These are phyloP conservation scores for Malassezia caprae DNA, from an alignment of 1,284 basidiomycete species.

Conservation along the genomic window DNA sequence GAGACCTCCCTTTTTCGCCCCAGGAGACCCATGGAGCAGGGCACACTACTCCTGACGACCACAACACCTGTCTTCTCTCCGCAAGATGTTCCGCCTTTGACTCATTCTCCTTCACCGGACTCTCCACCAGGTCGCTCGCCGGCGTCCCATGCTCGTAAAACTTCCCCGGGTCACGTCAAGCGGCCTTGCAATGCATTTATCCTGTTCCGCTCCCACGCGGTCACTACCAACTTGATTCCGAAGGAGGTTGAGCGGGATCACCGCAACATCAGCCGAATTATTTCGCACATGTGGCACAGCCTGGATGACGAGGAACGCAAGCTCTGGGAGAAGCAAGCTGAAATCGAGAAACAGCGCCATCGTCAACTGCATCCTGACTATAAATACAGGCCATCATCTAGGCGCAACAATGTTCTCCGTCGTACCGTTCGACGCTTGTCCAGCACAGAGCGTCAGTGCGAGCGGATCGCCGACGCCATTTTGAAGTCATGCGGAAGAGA, in stretches of 20 bases:
- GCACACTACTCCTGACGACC: neutral
- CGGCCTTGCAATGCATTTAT: slow-evolving; percentile 90
- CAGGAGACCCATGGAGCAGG: neutral
- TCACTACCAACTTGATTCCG: slow-evolving; percentile 64
- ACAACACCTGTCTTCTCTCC: neutral
- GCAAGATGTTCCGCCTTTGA: neutral
- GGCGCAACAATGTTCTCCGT: slow-evolving; percentile 18
- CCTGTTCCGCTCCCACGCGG: slow-evolving; percentile 80
- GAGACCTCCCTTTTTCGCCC: neutral
- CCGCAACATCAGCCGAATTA: slow-evolving; percentile 57
- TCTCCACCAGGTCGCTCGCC: slow-evolving; percentile 9
- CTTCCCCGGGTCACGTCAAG: slow-evolving; percentile 60
- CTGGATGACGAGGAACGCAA: slow-evolving; percentile 27
- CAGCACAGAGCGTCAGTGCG: slow-evolving; percentile 33
- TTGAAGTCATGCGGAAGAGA: slow-evolving; percentile 31
- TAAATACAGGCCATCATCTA: slow-evolving; percentile 31
- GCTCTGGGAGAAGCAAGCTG: slow-evolving; percentile 28
- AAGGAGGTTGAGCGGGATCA: slow-evolving; percentile 73
- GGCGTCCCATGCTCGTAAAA: slow-evolving; percentile 34
- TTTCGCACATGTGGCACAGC: slow-evolving; percentile 44
- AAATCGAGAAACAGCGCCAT: slow-evolving; percentile 35
- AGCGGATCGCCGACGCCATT: slow-evolving; percentile 36
- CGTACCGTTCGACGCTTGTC: slow-evolving; percentile 29
- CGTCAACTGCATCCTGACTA: slow-evolving; percentile 34
- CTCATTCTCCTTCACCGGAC: neutral